A percentile compares a stretch with the other conserved stretches of the same genome.
Evolutionary conservation across 78 protist species (phyloP).

Genomic region (Speleostelium caveatum): DNA sequence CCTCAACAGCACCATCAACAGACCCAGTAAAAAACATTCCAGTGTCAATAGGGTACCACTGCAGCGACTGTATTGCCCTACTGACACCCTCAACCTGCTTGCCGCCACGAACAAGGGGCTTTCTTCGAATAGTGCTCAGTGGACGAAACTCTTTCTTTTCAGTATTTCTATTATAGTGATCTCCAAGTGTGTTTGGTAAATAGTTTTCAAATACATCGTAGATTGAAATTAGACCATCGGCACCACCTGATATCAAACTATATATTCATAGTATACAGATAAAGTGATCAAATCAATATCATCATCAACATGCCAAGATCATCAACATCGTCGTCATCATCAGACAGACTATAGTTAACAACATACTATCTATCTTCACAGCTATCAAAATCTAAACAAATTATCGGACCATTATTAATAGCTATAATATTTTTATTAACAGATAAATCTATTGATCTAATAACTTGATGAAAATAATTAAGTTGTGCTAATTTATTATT

Average conservation of each 20-base stretch:
- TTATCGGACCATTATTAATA: slow-evolving; percentile 38
- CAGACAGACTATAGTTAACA: too few relatives aligned
- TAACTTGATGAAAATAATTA: neutral
- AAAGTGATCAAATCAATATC: neutral
- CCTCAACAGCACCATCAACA: slow-evolving; percentile 47
- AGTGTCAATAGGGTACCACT: slow-evolving; percentile 75
- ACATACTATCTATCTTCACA: slow-evolving; percentile 67
- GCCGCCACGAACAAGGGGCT: neutral
- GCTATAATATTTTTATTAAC: neutral
- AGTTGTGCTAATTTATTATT: slow-evolving; percentile 1
- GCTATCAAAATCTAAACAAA: slow-evolving; percentile 36
- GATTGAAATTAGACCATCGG: slow-evolving; percentile 57
- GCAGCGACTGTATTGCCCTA: too few relatives aligned
- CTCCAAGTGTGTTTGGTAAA: neutral
- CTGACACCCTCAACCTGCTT: slow-evolving; percentile 13
- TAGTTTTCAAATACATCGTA: slow-evolving; percentile 42
- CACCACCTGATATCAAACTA: slow-evolving; percentile 48
- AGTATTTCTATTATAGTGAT: neutral
- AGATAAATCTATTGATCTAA: slow-evolving; percentile 38
- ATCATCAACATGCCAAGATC: neutral
- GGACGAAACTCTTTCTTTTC: slow-evolving; percentile 4
- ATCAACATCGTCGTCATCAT: neutral
- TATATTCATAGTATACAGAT: neutral
- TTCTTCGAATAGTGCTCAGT: neutral
- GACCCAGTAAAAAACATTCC: slow-evolving; percentile 66